Conservation (phyloP, 306 rosid species). For the Dicorynia guianensis region DNA sequence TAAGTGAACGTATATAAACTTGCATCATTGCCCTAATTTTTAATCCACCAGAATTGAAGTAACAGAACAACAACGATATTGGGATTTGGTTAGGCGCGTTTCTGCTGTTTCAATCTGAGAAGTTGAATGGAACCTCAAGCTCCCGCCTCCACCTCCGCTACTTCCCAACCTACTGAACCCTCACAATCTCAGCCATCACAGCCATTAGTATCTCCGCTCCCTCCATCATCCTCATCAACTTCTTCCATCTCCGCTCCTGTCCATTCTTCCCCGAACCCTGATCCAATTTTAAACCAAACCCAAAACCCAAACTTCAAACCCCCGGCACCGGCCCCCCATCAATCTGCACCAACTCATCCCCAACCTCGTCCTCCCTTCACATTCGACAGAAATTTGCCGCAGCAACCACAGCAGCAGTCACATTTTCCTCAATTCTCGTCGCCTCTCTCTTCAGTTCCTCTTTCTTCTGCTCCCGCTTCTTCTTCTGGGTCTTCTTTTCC, state of each 20-base stretch:
- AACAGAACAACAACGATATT: too few relatives aligned
- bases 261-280: slow-evolving; percentile 48
- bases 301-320: slow-evolving; percentile 57
- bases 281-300: slow-evolving; percentile 26
- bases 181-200: slow-evolving; percentile 34
- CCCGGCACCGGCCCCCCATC: slow-evolving; percentile 30
- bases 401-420: slow-evolving; percentile 47
- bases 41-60: too few relatives aligned
- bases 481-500: slow-evolving; percentile 50
- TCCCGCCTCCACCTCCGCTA: slow-evolving; percentile 44
- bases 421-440: slow-evolving; percentile 64
- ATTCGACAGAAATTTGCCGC: slow-evolving; percentile 54
- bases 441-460: slow-evolving; percentile 47
- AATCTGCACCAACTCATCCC: slow-evolving; percentile 47
- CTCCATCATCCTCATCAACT: slow-evolving; percentile 43
- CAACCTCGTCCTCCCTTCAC: slow-evolving; percentile 63
- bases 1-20: too few relatives aligned
- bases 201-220: slow-evolving; percentile 17
- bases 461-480: slow-evolving; percentile 46
- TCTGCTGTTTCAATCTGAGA: background rate
- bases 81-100: too few relatives aligned
- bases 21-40: too few relatives aligned
- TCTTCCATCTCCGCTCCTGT: slow-evolving; percentile 46
- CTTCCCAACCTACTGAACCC: slow-evolving; percentile 43
- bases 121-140: slow-evolving; percentile 51